phyloP scores from a whole-genome alignment of 371 early-diverging fungal species.

The Apophysomyces variabilis region DNA sequence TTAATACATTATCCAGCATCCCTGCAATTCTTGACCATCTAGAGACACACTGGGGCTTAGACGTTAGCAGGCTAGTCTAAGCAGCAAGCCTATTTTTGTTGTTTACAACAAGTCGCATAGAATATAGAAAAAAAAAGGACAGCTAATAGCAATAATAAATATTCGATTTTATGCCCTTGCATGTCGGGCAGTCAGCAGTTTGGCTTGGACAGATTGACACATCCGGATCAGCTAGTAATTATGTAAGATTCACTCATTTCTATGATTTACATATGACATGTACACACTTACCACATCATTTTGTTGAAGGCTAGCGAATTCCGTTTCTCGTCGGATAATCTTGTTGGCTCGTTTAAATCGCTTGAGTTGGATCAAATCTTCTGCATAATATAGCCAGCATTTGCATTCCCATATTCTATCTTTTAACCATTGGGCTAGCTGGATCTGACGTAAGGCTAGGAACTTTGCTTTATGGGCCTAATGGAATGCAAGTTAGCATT shows the following conservation, averaged over 20 bases:
- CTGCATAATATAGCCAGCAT: conserved; percentile 63
- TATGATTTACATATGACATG: neutral
- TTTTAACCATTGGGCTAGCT: conserved; percentile 43
- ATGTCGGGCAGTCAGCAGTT: neutral
- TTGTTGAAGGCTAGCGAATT: conserved; percentile 21
- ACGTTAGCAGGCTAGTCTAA: conserved; percentile 33
- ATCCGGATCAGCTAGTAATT: conserved; percentile 16
- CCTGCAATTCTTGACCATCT: conserved; percentile 87
- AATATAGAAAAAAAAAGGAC: no score
- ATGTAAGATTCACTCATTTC: neutral
- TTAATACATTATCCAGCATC: conserved; percentile 81
- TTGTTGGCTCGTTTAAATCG: conserved; percentile 35
- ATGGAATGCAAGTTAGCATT: neutral
- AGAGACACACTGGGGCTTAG: conserved; percentile 73
- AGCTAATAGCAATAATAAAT: neutral
- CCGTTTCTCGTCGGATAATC: conserved; percentile 36
- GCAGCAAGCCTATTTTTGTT: no score
- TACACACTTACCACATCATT: conserved; percentile 35
- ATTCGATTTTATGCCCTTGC: neutral
- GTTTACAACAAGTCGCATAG: no score
- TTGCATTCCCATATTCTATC: conserved; percentile 52
- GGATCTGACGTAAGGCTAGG: conserved; percentile 51
- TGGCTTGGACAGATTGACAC: conserved; percentile 21
- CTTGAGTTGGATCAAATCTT: conserved; percentile 49
- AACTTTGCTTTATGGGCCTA: conserved; percentile 52